Evolutionary conservation across 148 eudicot species (phyloP).

Genomic region (Bassia scoparia): DNA sequence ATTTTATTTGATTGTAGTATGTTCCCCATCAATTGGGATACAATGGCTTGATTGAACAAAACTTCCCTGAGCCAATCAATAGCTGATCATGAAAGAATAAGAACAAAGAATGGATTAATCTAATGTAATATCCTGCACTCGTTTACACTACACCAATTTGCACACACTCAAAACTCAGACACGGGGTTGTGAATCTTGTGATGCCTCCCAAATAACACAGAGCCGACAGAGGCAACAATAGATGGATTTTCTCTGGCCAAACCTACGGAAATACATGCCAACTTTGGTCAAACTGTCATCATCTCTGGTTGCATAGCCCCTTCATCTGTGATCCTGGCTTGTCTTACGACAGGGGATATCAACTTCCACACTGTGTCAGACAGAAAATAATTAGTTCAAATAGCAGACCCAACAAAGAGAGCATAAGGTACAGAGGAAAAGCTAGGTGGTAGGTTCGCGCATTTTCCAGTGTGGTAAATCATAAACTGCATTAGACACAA

Average conservation of each 20-base stretch:
- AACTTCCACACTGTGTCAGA: conserved; percentile 73
- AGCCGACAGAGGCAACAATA: neutral
- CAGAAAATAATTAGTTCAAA: neutral
- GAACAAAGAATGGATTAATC: conserved; percentile 18
- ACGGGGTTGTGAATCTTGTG: neutral
- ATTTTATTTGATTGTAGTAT: too few species aligned
- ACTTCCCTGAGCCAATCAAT: neutral
- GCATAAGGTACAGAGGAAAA: too few species aligned
- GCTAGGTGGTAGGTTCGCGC: too few species aligned
- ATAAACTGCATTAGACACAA: too few species aligned
- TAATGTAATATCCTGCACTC: neutral
- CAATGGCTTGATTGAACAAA: neutral
- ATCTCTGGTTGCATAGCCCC: conserved; percentile 33
- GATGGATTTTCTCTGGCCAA: neutral
- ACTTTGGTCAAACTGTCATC: conserved; percentile 14
- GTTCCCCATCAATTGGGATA: neutral
- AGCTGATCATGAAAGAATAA: neutral
- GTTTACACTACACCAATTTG: neutral
- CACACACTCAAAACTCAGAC: neutral
- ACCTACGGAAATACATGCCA: neutral
- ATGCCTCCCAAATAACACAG: neutral
- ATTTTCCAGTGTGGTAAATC: too few species aligned
- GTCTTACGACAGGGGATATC: conserved; percentile 63
- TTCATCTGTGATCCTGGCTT: conserved; percentile 58
- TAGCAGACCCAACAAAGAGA: neutral